Conservation (phyloP, 352 stramenopile genomes). For the Aphanomyces cochlioides region DNA sequence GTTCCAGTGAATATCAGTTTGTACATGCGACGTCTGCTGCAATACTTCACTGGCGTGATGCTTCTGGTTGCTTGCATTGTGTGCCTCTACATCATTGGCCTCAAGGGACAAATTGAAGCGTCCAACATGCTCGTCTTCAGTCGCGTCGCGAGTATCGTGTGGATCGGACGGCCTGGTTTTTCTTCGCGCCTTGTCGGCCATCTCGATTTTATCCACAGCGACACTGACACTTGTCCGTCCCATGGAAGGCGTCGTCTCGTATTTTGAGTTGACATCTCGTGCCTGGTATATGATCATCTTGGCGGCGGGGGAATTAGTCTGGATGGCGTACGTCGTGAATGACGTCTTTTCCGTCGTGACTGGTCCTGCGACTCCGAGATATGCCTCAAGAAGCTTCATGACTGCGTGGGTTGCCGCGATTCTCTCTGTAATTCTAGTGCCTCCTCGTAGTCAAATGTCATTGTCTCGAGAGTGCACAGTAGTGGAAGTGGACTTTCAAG, state of each 20-base stretch:
- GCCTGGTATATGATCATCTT: background rate
- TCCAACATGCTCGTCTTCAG: no score
- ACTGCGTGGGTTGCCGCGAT: background rate
- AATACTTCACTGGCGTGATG: no score
- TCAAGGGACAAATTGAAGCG: no score
- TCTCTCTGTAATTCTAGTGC: background rate
- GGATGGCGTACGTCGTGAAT: conserved; percentile 19
- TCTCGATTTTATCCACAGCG: background rate
- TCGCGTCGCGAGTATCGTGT: background rate
- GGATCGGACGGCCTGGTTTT: conserved; percentile 16
- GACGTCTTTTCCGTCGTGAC: background rate
- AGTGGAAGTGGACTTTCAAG: conserved; percentile 6
- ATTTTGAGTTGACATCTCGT: background rate
- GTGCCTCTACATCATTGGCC: no score
- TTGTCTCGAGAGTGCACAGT: background rate
- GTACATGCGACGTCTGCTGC: no score
- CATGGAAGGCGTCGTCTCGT: background rate
- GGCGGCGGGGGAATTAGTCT: background rate
- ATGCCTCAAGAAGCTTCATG: background rate
- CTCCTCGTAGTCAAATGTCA: background rate
- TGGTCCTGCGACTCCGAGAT: background rate
- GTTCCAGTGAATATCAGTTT: no score
- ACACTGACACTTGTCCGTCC: background rate
- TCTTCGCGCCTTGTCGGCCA: background rate
- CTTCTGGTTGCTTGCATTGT: no score